These are phyloP conservation scores for Teratosphaeria nubilosa DNA, from an alignment of 2,329 filamentous ascomycete species.

Conservation along the genomic window DNA sequence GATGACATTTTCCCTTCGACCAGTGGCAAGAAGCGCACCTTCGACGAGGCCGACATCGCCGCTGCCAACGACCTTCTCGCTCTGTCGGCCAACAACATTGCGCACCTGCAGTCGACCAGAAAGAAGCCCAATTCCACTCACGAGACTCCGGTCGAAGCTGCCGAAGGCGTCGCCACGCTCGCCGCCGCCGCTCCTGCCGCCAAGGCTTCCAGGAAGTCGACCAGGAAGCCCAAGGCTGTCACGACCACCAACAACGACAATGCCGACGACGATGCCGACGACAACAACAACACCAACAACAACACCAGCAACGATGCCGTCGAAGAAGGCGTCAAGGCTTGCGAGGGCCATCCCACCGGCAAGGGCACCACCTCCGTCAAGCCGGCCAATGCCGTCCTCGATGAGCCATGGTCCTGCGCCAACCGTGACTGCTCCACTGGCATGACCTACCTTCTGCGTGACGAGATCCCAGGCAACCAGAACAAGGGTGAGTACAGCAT, in stretches of 20 bases:
- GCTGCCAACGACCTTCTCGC: neutral
- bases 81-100: neutral
- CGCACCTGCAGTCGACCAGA: neutral
- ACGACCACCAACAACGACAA: neutral
- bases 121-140: neutral
- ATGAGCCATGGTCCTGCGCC: constrained; percentile 12
- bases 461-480: neutral
- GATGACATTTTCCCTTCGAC: neutral
- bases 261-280: neutral
- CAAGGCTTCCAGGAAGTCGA: neutral
- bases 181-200: neutral
- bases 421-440: constrained; percentile 12
- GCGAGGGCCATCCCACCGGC: neutral
- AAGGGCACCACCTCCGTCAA: constrained; percentile 2
- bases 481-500: neutral
- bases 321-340: neutral
- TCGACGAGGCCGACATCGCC: neutral
- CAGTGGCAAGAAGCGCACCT: neutral
- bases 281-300: neutral
- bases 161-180: neutral
- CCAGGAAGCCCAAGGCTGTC: neutral
- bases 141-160: neutral
- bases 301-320: neutral
- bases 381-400: constrained; percentile 2
- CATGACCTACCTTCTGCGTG: constrained; percentile 12